Evolutionary conservation across 139 green algal species (phyloP).

Genomic region (Asterochloris sp.): DNA sequence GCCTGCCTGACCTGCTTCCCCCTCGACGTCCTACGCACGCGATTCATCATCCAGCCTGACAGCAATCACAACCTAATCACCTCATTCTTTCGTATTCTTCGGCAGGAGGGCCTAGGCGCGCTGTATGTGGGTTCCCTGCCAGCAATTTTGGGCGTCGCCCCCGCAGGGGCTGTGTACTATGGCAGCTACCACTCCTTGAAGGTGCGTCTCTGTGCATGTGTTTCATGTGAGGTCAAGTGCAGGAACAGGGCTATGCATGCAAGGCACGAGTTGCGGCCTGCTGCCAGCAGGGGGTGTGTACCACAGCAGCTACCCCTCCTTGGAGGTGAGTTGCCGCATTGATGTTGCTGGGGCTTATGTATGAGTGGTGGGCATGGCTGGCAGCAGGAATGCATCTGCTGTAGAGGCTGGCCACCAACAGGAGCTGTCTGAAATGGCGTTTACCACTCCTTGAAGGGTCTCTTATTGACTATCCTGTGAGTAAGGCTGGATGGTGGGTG

Average conservation of each 20-base stretch:
- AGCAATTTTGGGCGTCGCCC: slow-evolving; percentile 68
- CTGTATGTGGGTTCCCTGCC: slow-evolving; percentile 71
- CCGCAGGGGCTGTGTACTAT: slow-evolving; percentile 82
- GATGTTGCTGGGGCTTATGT: background rate
- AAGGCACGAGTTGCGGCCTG: background rate
- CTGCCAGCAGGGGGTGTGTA: background rate
- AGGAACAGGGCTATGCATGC: background rate
- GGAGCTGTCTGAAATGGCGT: too few relatives aligned
- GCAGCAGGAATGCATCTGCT: too few relatives aligned
- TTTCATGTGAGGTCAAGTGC: background rate
- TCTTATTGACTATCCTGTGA: too few relatives aligned
- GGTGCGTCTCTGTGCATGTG: background rate
- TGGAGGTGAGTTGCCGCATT: background rate
- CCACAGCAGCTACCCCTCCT: background rate
- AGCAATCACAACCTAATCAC: slow-evolving; percentile 1
- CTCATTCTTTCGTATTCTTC: slow-evolving; percentile 50
- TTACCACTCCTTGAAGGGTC: too few relatives aligned
- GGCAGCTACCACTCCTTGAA: slow-evolving; percentile 79
- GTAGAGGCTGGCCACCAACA: too few relatives aligned
- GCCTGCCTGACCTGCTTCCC: slow-evolving; percentile 74
- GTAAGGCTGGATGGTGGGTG: too few relatives aligned
- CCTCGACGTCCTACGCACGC: slow-evolving; percentile 73
- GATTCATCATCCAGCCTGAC: slow-evolving; percentile 45
- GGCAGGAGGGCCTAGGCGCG: slow-evolving; percentile 50
- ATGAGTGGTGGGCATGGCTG: too few relatives aligned